Evolutionary conservation across 73 alveolate genomes (phyloP).

Genomic region (Diophrys appendiculata): DNA sequence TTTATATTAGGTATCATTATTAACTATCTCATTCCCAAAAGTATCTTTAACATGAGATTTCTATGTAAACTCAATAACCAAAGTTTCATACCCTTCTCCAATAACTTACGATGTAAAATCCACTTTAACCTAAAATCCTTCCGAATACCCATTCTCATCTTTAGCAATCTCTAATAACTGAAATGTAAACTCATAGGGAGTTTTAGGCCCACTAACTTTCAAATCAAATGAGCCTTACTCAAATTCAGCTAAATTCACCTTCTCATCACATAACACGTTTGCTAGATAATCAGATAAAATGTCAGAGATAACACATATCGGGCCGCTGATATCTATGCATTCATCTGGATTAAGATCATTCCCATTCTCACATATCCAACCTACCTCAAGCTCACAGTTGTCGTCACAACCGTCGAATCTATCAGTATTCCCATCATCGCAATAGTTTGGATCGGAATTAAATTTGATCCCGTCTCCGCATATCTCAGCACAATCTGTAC

Average conservation of each 20-base stretch:
- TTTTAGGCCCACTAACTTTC: background rate
- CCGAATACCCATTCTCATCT: background rate
- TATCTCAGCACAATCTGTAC: background rate
- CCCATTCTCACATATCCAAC: background rate
- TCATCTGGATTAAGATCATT: background rate
- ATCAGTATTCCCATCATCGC: slow-evolving; percentile 1
- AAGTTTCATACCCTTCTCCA: background rate
- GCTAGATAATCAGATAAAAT: background rate
- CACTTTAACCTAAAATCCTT: background rate
- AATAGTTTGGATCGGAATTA: background rate
- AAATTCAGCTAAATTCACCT: background rate
- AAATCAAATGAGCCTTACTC: background rate
- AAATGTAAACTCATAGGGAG: background rate
- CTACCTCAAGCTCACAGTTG: background rate
- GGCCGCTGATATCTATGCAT: background rate
- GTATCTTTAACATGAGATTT: background rate
- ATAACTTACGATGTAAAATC: background rate
- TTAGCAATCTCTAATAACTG: too few species aligned
- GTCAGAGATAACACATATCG: background rate
- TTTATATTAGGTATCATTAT: too few species aligned
- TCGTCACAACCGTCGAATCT: background rate
- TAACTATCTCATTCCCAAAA: background rate
- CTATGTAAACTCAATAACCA: too few species aligned
- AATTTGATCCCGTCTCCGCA: slow-evolving; percentile 10
- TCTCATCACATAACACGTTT: background rate